These are phyloP conservation scores for Fragaria ananassa DNA, from an alignment of 306 rosid genomes.

Conservation along the genomic window DNA sequence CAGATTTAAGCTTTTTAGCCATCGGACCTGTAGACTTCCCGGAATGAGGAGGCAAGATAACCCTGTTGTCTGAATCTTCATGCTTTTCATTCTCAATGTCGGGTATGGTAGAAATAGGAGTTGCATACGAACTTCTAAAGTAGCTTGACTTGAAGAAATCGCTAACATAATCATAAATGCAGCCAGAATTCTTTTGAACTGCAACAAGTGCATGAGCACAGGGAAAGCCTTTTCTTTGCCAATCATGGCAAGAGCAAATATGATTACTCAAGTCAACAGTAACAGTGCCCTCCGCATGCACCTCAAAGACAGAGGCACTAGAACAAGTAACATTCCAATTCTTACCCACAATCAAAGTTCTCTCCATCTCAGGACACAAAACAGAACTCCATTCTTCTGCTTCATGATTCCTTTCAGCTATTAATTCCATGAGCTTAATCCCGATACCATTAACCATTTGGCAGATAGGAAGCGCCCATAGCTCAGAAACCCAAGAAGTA, in stretches of 20 bases:
- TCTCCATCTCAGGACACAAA: background rate
- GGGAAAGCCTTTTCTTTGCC: background rate
- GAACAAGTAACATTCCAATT: background rate
- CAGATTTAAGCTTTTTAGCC: background rate
- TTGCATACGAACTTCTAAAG: background rate
- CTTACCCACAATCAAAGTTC: background rate
- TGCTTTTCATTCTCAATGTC: background rate
- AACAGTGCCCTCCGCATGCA: background rate
- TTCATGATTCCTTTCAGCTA: background rate
- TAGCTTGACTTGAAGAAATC: conserved; percentile 1
- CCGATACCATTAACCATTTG: background rate
- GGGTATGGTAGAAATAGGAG: background rate
- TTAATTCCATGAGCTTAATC: background rate
- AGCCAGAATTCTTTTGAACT: background rate
- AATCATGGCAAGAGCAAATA: background rate
- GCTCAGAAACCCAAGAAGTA: background rate
- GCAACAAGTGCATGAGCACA: background rate
- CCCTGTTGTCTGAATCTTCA: background rate
- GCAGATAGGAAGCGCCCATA: background rate
- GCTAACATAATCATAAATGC: background rate
- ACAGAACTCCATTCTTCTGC: background rate
- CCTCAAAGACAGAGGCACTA: background rate
- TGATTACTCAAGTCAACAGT: background rate
- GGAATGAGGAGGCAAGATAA: background rate
- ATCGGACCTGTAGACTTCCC: background rate